These are phyloP conservation scores for Plectranthus barbatus DNA, from an alignment of 257 asterid species.

Conservation along the genomic window DNA sequence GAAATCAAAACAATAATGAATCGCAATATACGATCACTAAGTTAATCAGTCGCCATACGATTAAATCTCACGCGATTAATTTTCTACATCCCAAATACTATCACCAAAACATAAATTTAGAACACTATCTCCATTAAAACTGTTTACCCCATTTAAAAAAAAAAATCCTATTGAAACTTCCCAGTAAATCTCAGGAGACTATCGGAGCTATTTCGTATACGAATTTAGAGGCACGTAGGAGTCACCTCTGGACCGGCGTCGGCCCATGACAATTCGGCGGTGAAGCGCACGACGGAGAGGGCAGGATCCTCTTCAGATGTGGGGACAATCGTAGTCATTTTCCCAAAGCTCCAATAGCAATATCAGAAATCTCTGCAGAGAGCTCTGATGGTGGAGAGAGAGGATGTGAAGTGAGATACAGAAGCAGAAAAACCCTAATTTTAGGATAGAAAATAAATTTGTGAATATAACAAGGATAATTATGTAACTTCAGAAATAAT, in stretches of 20 bases:
- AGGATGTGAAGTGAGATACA: not conserved
- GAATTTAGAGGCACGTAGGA: not conserved
- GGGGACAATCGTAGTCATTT: constrained; percentile 85
- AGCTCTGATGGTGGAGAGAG: constrained; percentile 9
- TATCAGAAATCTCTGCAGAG: constrained; percentile 17
- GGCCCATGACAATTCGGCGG: constrained; percentile 85
- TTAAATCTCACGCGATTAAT: not conserved
- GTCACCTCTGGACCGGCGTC: constrained; percentile 86
- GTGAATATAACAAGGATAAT: too few relatives aligned
- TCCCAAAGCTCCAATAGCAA: not conserved
- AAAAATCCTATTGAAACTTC: not conserved
- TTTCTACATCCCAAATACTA: not conserved
- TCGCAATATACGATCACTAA: not conserved
- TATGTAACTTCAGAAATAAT: too few relatives aligned
- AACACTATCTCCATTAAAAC: too few relatives aligned
- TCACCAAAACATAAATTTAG: not conserved
- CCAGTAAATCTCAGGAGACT: not conserved
- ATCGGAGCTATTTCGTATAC: not conserved
- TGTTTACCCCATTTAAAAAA: too few relatives aligned
- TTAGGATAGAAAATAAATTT: not conserved
- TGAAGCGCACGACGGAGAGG: constrained; percentile 74
- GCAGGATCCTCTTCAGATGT: constrained; percentile 87
- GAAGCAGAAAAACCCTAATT: constrained; percentile 20
- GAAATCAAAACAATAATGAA: not conserved
- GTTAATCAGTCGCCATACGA: not conserved